These are phyloP conservation scores for Melaleuca alternifolia DNA, from an alignment of 345 rosid genomes.

Conservation along the genomic window DNA sequence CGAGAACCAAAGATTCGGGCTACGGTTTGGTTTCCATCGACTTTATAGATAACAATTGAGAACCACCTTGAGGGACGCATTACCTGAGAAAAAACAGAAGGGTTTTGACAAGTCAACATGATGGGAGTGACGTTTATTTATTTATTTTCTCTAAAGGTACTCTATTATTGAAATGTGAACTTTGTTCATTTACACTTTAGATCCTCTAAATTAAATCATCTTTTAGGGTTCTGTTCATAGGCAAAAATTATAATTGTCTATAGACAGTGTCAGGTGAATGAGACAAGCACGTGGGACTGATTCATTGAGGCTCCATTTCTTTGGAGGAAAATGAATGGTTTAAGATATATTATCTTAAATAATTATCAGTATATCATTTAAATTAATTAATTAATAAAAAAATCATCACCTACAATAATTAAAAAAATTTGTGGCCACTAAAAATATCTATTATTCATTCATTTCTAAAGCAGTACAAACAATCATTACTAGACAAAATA, in stretches of 20 bases:
- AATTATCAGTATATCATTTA: rapidly evolving
- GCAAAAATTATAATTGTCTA: neutral
- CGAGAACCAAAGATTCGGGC: neutral
- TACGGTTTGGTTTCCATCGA: neutral
- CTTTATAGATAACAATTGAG: neutral
- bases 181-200: neutral
- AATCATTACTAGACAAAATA: neutral
- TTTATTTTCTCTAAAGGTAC: neutral
- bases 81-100: neutral
- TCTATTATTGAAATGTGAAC: neutral
- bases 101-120: neutral
- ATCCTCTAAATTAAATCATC: neutral
- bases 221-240: neutral
- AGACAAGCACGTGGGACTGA: neutral
- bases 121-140: neutral
- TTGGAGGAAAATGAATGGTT: neutral
- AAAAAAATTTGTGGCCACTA: too few relatives aligned
- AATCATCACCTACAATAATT: neutral
- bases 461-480: too few relatives aligned
- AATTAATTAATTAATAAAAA: neutral
- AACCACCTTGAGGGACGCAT: neutral
- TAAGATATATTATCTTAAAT: too few relatives aligned
- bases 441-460: too few relatives aligned
- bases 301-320: neutral
- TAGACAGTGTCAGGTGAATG: neutral